Evolutionary conservation across 2,329 filamentous ascomycete species (phyloP), one percentile per base, ranked within the genome.

Genomic region (Claviceps lovelessii): DNA sequence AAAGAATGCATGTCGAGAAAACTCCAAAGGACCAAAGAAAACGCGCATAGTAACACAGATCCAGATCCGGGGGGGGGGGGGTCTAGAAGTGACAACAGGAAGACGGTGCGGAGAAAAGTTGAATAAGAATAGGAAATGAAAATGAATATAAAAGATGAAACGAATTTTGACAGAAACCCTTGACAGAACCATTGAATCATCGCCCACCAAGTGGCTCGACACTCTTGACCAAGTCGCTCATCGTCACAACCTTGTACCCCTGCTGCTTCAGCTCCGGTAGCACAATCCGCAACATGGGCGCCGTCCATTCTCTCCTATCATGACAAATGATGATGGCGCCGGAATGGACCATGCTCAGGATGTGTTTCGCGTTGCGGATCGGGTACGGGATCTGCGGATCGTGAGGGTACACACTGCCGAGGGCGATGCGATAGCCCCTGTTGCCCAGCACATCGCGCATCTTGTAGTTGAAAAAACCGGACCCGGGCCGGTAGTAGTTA

Each of bases 381-480:
- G 80, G 77, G 63, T 79, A 84, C 10, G 74, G 74, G 56, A 95
- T 84, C 74, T 94, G 89, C n/a, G 90, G 83, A 70, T 95, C 90
- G 71, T 95, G 89, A 5, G 90, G 90, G 69, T 94, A 95, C 45
- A 95, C 83, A 67, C 83, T 84, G 3, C 90, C 90, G 44, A 95
- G 72, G n/a, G 90, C 84, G 52, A 93, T 74, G 51, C 76, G 74
- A 68, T 88, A 90, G 4, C 83, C 84, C 57, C 89, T 65, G 52
- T 70, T 73, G 39, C 70, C 70, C 8, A 88, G 69, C 41, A 85
- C 65, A 39, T 70, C 67, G 23, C 86, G 75, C 82, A 95, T 90
- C 19, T 78, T 68, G 46, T 73, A 72, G 63, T 78, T 89, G 72
- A 95, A 95, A 67, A 94, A 84, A 15, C 90, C 90, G 0, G 85